Evolutionary conservation across 495 filamentous ascomycete species (phyloP), one percentile per base, ranked within the genome.

Genomic region (Hypoxylon cercidicola): DNA sequence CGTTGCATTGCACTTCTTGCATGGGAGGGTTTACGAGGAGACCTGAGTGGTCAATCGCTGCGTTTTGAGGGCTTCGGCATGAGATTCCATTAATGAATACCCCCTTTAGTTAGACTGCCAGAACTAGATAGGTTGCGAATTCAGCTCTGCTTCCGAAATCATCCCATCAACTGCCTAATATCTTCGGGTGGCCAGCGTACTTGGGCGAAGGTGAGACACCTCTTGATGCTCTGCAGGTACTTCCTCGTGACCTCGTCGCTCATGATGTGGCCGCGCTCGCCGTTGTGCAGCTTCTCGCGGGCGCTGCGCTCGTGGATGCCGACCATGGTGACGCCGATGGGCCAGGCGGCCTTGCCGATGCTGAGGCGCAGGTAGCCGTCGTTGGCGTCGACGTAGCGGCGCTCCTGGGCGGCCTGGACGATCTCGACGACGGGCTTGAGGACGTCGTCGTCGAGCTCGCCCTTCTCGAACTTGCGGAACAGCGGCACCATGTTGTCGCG

Each of bases 321-420:
- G 64, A 99, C 95, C 95, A 98, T 97, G 69, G 95, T 99, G 25
- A 99, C 95, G 78, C 95, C 95, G 74, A 99, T 99, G 23, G 95
- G 95, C 95, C 95, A 99, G 19, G 95, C 95, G 76, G 95, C 96
- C 83, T 99, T 99, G 53, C 95, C 95, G 74, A 99, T 99, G 76
- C 92, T 96, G 56, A 98, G 77, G 32, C 91, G 82, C 48, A 99
- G 76, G 74, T 98, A 99, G 1, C 92, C 92, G 73, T 99, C 93
- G 71, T 97, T 98, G 18, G 95, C 95, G 77, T 97, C 92, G 34
- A 99, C 96, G 73, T 98, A 99, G 68, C 91, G 82, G 54, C 90
- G 80, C 70, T 91, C 88, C 80, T 99, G 95, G 4, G 93, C 92
- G 19, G 93, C 92, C 62, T 88, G 80, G 13, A 97, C 93, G 66